These are phyloP conservation scores for Medakamo hakoo DNA, from an alignment of 139 green algal species.

Conservation along the genomic window DNA sequence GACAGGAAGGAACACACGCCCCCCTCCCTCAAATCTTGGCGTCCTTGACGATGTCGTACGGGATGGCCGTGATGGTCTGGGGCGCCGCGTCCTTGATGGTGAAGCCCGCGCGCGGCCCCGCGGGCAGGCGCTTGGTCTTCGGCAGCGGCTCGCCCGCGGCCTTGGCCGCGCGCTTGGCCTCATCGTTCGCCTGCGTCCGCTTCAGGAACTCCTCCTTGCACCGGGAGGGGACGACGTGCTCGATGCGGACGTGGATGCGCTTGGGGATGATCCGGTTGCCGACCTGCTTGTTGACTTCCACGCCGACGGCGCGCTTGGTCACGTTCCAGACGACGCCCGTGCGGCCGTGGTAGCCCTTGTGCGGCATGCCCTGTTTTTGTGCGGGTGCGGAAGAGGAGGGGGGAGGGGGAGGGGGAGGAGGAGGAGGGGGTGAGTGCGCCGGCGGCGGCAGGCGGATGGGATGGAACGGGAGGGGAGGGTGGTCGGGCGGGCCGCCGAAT, in stretches of 20 bases:
- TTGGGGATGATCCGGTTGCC: slow-evolving; percentile 81
- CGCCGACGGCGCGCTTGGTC: slow-evolving; percentile 90
- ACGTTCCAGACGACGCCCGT: slow-evolving; percentile 96
- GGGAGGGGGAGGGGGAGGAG: not conserved
- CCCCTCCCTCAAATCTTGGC: not conserved
- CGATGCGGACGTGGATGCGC: slow-evolving; percentile 92
- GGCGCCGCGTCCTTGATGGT: slow-evolving; percentile 52
- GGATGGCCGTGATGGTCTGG: slow-evolving; percentile 90
- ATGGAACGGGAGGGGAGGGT: too few species aligned
- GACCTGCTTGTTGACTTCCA: slow-evolving; percentile 97
- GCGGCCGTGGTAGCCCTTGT: slow-evolving; percentile 97
- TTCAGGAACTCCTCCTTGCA: slow-evolving; percentile 93
- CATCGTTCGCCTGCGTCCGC: slow-evolving; percentile 68
- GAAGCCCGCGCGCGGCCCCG: slow-evolving; percentile 63
- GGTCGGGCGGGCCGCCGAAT: too few species aligned
- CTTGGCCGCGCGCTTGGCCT: slow-evolving; percentile 60
- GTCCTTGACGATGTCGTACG: slow-evolving; percentile 91
- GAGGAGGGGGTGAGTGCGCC: not conserved
- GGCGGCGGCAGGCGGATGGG: too few species aligned
- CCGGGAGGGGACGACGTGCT: slow-evolving; percentile 82
- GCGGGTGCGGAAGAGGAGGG: not conserved
- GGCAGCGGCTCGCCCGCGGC: slow-evolving; percentile 19
- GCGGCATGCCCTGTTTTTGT: slow-evolving; percentile 80
- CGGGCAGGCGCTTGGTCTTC: slow-evolving; percentile 55
- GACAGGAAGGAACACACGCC: not conserved